Percentiles rank a stretch among this genome's conserved stretches.
Conservation (phyloP, 495 filamentous ascomycete genomes). For the Neurospora hispaniola region DNA sequence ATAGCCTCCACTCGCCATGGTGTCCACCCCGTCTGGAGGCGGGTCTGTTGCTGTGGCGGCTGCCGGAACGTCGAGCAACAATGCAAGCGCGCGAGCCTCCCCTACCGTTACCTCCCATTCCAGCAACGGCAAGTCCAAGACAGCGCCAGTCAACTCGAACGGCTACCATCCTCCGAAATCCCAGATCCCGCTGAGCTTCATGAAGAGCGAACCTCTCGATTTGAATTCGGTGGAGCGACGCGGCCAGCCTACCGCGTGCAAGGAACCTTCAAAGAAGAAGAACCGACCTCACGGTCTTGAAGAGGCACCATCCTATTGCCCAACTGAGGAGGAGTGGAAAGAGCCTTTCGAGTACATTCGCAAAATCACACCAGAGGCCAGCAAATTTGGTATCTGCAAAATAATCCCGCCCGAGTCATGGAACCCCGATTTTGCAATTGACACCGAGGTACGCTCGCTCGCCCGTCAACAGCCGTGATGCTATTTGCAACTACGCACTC, state of each 20-base stretch:
- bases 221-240: constrained; percentile 84
- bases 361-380: constrained; percentile 76
- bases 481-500: not conserved
- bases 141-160: constrained; percentile 38
- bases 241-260: constrained; percentile 61
- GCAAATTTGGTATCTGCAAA: constrained; percentile 83
- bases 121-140: constrained; percentile 30
- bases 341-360: constrained; percentile 88
- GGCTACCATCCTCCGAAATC: constrained; percentile 41
- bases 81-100: constrained; percentile 38
- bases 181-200: constrained; percentile 38
- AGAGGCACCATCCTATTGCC: constrained; percentile 86
- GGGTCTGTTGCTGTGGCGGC: constrained; percentile 23
- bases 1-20: constrained; percentile 22
- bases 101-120: constrained; percentile 30
- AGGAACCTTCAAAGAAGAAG: constrained; percentile 64
- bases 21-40: constrained; percentile 29
- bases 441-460: constrained; percentile 72
- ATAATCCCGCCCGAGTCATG: constrained; percentile 88
- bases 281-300: constrained; percentile 70
- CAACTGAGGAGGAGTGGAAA: constrained; percentile 87
- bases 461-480: not conserved
- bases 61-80: constrained; percentile 21
- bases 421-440: constrained; percentile 91
- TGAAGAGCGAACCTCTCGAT: constrained; percentile 57